Conservation (phyloP, 2,329 filamentous ascomycete genomes). For the Sporothrix humicola region DNA sequence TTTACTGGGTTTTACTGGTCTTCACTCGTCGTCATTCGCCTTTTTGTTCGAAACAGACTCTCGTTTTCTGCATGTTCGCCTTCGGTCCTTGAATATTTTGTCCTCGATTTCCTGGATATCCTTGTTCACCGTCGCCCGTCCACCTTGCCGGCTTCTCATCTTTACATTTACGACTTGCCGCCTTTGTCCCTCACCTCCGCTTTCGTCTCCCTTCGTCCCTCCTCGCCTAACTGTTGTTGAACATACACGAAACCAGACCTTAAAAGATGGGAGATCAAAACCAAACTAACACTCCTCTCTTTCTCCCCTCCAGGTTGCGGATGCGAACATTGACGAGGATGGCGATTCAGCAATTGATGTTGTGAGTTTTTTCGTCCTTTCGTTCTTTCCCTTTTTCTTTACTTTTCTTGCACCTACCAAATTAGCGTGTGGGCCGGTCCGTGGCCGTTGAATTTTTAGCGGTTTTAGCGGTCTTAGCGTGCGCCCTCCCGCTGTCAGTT, state of each 20-base stretch:
- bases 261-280: too few species aligned
- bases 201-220: neutral
- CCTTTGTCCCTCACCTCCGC: neutral
- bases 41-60: too few species aligned
- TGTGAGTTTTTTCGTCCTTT: slow-evolving; percentile 15
- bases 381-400: neutral
- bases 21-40: too few species aligned
- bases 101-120: neutral
- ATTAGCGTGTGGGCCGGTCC: too few species aligned
- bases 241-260: neutral
- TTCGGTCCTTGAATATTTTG: neutral
- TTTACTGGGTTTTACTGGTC: too few species aligned
- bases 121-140: neutral
- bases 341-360: slow-evolving; percentile 34
- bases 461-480: slow-evolving; percentile 9
- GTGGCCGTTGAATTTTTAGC: neutral
- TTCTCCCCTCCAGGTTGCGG: slow-evolving; percentile 1
- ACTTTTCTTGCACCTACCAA: neutral
- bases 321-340: slow-evolving; percentile 29
- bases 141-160: neutral
- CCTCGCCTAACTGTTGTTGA: neutral
- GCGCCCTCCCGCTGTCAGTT: neutral
- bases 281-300: neutral
- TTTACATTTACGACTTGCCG: slow-evolving; percentile 11
- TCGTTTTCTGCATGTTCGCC: neutral